Evolutionary conservation across 768 basidiomycete species (phyloP).

Genomic region (Lentinula boryana): DNA sequence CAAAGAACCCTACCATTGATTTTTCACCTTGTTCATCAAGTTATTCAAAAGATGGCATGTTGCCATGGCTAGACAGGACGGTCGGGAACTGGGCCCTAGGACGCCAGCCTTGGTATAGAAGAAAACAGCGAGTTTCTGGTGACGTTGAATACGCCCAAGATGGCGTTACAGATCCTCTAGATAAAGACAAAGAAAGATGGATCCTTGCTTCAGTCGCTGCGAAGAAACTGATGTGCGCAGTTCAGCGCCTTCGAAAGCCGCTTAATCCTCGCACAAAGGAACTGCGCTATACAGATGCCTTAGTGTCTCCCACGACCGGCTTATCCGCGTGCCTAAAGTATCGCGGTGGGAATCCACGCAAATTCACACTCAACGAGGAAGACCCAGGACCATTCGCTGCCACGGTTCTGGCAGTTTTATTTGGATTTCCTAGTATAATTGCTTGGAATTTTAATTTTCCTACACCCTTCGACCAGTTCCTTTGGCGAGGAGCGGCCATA

Average conservation of each 20-base stretch:
- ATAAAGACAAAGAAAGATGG: background rate
- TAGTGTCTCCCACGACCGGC: background rate
- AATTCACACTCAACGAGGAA: background rate
- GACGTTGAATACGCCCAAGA: background rate
- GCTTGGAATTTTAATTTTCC: background rate
- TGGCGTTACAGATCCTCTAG: background rate
- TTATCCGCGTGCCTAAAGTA: background rate
- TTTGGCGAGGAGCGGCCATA: background rate
- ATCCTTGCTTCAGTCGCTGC: background rate
- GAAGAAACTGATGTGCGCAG: background rate
- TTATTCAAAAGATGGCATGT: background rate
- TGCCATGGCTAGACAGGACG: background rate
- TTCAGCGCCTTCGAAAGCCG: background rate
- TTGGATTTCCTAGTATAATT: background rate
- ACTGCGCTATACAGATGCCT: background rate
- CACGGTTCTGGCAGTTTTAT: background rate
- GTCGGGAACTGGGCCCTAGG: background rate
- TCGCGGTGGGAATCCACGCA: background rate
- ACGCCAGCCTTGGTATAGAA: background rate
- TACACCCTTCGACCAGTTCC: background rate
- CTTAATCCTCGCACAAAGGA: too few species aligned
- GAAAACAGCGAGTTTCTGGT: too few species aligned
- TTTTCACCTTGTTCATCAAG: too few species aligned
- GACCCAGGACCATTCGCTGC: background rate
- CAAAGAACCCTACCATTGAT: background rate